These are phyloP conservation scores for Phytophthora quininea DNA, from an alignment of 352 stramenopile genomes.

Conservation along the genomic window DNA sequence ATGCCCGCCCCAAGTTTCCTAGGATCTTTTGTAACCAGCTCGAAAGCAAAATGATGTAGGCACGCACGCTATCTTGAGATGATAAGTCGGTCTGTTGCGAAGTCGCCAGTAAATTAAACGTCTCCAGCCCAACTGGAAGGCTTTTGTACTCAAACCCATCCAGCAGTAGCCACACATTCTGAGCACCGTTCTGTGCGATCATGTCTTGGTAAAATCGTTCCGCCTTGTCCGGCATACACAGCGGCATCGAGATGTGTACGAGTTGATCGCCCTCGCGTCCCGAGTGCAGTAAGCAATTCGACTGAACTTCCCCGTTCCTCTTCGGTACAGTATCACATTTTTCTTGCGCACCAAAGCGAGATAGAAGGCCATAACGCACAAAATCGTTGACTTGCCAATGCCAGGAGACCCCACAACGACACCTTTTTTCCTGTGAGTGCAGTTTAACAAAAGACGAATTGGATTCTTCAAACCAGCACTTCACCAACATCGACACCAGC, in stretches of 20 bases:
- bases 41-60: neutral
- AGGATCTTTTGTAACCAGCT: neutral
- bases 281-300: conserved; percentile 21
- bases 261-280: conserved; percentile 10
- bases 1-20: neutral
- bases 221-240: neutral
- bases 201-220: neutral
- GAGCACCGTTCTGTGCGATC: no score
- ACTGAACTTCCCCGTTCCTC: conserved; percentile 1
- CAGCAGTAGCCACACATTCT: neutral
- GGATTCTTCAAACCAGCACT: conserved; percentile 16
- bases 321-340: conserved; percentile 20
- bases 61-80: neutral
- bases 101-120: neutral
- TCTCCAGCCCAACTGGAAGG: neutral
- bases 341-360: conserved; percentile 9
- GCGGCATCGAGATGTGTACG: neutral
- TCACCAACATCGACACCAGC: conserved; percentile 7
- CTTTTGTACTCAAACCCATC: neutral
- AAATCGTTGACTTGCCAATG: conserved; percentile 28
- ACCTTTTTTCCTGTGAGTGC: conserved; percentile 14
- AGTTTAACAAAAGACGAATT: conserved; percentile 3
- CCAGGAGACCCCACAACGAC: conserved; percentile 21
- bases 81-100: neutral
- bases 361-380: conserved; percentile 29